These are phyloP conservation scores for Fusarium sororula DNA, from an alignment of 2,329 filamentous ascomycete species.

Conservation along the genomic window DNA sequence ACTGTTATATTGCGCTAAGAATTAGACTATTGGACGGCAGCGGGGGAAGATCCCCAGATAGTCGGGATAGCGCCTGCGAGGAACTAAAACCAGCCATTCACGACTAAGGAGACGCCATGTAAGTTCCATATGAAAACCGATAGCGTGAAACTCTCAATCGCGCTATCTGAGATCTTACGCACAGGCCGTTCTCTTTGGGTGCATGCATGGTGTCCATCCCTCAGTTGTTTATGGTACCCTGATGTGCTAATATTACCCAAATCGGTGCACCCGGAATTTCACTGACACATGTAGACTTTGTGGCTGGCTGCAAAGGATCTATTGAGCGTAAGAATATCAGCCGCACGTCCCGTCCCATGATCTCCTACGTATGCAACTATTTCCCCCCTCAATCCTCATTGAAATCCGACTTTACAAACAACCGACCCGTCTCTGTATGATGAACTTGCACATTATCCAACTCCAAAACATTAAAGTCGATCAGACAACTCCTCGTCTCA, in stretches of 20 bases:
- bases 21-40: background rate
- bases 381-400: background rate
- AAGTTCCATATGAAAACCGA: rapidly evolving
- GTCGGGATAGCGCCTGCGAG: background rate
- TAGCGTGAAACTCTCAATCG: rapidly evolving
- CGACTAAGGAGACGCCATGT: rapidly evolving
- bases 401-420: background rate
- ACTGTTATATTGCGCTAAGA: background rate
- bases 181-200: too few species aligned
- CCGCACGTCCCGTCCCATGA: background rate
- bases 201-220: rapidly evolving
- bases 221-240: rapidly evolving
- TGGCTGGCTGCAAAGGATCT: background rate
- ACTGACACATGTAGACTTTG: rapidly evolving
- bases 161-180: background rate
- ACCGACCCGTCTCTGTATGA: background rate
- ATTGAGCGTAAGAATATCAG: background rate
- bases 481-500: background rate
- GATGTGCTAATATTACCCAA: background rate
- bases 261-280: rapidly evolving
- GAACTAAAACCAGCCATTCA: background rate
- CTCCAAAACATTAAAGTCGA: background rate
- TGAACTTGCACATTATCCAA: background rate
- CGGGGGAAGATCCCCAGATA: background rate
- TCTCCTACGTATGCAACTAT: background rate